These are phyloP conservation scores for Daucus carota DNA, from an alignment of 129 eudicot genomes.

Conservation along the genomic window DH1_v3.0 NC_030386.2:3675501-3676000, in stretches of 20 bases:
- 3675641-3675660: not conserved
- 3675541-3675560: not conserved
- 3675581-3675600: not conserved
- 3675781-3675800: not conserved
- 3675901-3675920: not conserved
- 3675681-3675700: not conserved
- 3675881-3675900: not conserved
- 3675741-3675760: not conserved
- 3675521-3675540: not conserved
- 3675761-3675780: not conserved
- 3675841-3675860: not conserved
- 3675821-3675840: not conserved
- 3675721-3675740: not conserved
- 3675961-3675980: not conserved
- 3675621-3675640: not conserved
- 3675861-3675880: not conserved
- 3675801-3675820: not conserved
- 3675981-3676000: not conserved
- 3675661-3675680: not conserved
- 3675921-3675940: not conserved
- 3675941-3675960: not conserved
- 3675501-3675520: not conserved
- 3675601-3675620: not conserved
- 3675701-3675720: not conserved
- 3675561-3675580: not conserved